Conservation (phyloP, 2,329 filamentous ascomycete genomes). For the Talaromyces sp. region DNA sequence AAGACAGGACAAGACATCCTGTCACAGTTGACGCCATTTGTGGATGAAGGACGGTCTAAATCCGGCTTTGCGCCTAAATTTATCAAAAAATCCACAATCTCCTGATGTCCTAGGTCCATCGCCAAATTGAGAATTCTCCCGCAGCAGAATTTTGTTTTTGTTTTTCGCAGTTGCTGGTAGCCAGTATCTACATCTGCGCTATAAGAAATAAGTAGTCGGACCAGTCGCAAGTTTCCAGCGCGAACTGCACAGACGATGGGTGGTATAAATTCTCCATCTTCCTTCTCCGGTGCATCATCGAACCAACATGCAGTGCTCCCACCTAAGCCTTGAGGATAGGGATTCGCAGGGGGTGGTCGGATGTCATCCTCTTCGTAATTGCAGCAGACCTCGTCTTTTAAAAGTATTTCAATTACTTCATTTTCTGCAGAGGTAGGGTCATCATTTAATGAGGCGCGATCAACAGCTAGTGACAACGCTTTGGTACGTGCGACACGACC, state of each 20-base stretch:
- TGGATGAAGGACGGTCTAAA: background rate
- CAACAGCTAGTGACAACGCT: background rate
- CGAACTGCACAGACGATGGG: background rate
- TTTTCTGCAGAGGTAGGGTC: background rate
- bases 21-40: background rate
- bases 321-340: background rate
- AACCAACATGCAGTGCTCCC: background rate
- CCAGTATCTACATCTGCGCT: conserved; percentile 5
- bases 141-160: conserved; percentile 1
- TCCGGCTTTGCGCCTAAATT: background rate
- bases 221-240: background rate
- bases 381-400: background rate
- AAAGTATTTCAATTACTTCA: background rate
- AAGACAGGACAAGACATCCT: background rate
- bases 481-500: background rate
- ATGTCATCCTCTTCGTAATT: conserved; percentile 4
- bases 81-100: background rate
- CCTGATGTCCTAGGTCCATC: background rate
- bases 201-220: background rate
- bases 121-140: background rate
- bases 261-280: conserved; percentile 2
- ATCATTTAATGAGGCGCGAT: background rate
- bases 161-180: background rate
- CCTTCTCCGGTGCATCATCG: too few species aligned
- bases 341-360: background rate